Conservation (phyloP, 116 monocot species). For the Posidonia oceanica region DNA sequence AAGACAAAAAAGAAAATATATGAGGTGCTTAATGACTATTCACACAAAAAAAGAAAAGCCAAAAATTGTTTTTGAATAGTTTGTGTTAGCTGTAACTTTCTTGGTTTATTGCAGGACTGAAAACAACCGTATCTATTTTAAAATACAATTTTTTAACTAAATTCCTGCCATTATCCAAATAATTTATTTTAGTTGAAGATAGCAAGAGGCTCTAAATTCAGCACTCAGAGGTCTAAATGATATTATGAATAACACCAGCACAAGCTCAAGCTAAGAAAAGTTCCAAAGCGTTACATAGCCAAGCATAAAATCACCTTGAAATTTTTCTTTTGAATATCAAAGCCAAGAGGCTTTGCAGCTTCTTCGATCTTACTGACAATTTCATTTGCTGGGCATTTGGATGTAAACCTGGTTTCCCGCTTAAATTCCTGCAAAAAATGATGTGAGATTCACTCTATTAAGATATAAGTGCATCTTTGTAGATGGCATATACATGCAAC, state of each 20-base stretch:
- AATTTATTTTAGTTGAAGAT: no score
- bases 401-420: constrained; percentile 76
- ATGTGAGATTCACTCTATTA: background rate
- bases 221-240: background rate
- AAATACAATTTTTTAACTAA: no score
- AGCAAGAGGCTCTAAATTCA: background rate
- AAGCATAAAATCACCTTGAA: constrained; percentile 43
- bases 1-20: background rate
- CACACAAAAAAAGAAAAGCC: no score
- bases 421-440: constrained; percentile 52
- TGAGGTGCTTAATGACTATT: background rate
- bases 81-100: no score
- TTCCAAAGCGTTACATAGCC: background rate
- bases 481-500: no score
- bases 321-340: constrained; percentile 81
- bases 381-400: constrained; percentile 72
- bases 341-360: constrained; percentile 83
- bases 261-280: background rate
- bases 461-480: background rate
- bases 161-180: no score
- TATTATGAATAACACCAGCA: background rate
- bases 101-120: no score
- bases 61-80: no score
- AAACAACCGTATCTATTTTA: no score
- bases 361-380: constrained; percentile 85